Base-by-base conservation (phyloP, 768 basidiomycete genomes). In the Boletus edulis region DNA sequence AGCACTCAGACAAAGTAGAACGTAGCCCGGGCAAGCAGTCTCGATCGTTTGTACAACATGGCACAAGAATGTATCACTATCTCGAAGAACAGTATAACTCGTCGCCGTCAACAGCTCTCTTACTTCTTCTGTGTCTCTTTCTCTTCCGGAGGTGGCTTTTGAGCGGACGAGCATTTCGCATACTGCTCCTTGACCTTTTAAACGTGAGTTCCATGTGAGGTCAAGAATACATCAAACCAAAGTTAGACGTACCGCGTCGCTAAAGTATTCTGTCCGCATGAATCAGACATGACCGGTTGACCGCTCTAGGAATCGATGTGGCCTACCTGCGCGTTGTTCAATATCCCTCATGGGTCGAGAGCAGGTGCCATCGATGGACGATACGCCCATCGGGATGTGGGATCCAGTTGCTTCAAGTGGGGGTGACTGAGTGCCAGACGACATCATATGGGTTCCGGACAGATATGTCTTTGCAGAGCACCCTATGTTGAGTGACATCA, bases 391-490 rank as follows among this genome's bases (percentile, higher is more conserved):
- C 7, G 79, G 77, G 47, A 72, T 57, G 24, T 78, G 70, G n/a
- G 75, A 72, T 38, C 71, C 77, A 1, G 78, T 78, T 14, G 75
- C 75, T 63, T 79, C 79, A 44, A 81, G 76, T 20, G 81, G 80
- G 9, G 81, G 81, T n/a, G 82, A 82, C 37, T 82, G 74, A 2
- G 81, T 81, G 32, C 81, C 81, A 51, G 67, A 62, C 18, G 66
- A 31, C 64, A 63, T 66, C 14, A 39, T 56, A 39, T 56, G 29
- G 5, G 29, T 29, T 29, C 29, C 35, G 35, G 35, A 13, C 35
- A 37, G 15, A 14, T 50, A 17, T 38, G 31, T 20, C 10, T 22
- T 18, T n/a, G 18, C n/a, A 14, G 11, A 9, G n/a, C 11, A 32
- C 14, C 47, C 52, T 59, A 14, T 54, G 10, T 40, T 13, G 31